Percentiles rank a stretch among this genome's conserved stretches.
Conservation (phyloP, 2,329 filamentous ascomycete genomes). For the Ambrosiella cleistominuta region DNA sequence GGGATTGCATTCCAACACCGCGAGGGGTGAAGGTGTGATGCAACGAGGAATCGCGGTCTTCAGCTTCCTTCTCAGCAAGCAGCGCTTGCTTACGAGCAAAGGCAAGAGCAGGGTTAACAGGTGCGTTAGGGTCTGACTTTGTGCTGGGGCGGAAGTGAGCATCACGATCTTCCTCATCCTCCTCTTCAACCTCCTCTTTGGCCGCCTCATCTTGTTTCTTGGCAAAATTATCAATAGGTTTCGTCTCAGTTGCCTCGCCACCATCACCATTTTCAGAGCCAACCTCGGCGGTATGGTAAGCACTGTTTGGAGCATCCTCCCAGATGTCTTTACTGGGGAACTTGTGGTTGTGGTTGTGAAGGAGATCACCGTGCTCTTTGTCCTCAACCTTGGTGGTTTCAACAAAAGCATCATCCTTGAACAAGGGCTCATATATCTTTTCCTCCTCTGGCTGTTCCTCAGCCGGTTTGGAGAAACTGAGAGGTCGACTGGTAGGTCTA, state of each 20-base stretch:
- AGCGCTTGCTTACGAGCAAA: conserved; percentile 51
- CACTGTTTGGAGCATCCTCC: conserved; percentile 85
- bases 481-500: conserved; percentile 45
- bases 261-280: conserved; percentile 44
- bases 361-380: conserved; percentile 21
- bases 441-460: conserved; percentile 78
- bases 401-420: conserved; percentile 47
- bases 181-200: neutral
- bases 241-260: neutral
- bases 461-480: conserved; percentile 38
- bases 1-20: conserved; percentile 12
- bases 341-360: conserved; percentile 34
- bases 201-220: conserved; percentile 19
- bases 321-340: conserved; percentile 95
- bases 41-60: conserved; percentile 16
- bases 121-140: conserved; percentile 19
- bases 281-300: conserved; percentile 64
- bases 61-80: conserved; percentile 38
- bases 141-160: conserved; percentile 17
- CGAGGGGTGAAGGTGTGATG: conserved; percentile 31
- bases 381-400: conserved; percentile 31
- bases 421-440: conserved; percentile 85
- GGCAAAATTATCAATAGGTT: neutral
- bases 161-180: conserved; percentile 19
- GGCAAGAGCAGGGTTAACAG: conserved; percentile 41